phyloP scores from a whole-genome alignment of 257 asterid genomes.

The Solanum pinnatisectum region DNA sequence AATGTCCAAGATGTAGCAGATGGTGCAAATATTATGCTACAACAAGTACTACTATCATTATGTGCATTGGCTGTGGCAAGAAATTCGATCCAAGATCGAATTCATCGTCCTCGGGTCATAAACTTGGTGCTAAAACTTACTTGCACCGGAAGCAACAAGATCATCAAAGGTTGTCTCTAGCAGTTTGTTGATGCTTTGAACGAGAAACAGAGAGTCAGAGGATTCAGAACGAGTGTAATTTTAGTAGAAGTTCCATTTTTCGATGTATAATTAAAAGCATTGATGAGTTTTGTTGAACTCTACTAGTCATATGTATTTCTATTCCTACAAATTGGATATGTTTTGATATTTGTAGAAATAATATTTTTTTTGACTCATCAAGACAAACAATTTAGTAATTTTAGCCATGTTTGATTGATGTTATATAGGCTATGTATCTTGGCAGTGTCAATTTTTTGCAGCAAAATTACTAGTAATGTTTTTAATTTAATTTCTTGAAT shows the following conservation, averaged over 20 bases:
- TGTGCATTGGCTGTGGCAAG: slow-evolving; percentile 2
- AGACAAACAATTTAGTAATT: background rate
- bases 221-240: background rate
- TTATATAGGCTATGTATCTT: background rate
- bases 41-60: background rate
- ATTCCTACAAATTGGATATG: background rate
- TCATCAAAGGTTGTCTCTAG: background rate
- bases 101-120: background rate
- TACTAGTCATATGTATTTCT: background rate
- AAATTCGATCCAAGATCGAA: background rate
- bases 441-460: background rate
- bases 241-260: background rate
- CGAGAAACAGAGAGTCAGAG: background rate
- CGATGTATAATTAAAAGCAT: background rate
- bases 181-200: background rate
- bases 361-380: background rate
- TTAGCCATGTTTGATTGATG: background rate
- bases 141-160: background rate
- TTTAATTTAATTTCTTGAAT: background rate
- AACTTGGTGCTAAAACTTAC: background rate
- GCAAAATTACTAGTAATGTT: background rate
- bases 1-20: background rate
- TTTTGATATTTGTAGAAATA: background rate
- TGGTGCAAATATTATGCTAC: background rate
- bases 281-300: background rate